Base-by-base conservation (phyloP, 2,329 filamentous ascomycete genomes). In the Microcyclospora tardicrescens region DNA sequence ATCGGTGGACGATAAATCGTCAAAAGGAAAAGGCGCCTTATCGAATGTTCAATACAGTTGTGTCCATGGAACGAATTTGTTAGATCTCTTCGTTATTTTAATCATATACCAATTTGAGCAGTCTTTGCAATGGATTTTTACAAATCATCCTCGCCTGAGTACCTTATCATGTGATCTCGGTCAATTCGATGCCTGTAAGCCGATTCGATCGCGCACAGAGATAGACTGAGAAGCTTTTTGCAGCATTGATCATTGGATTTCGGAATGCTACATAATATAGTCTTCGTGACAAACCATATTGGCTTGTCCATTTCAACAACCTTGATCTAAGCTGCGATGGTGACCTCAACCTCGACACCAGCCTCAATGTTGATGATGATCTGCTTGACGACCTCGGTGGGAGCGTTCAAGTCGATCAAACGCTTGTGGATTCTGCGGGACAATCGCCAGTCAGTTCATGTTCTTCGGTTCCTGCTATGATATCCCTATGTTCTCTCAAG, bases 361-460 rank as follows among this genome's bases (percentile, higher is more conserved):
- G 84, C 84, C 73, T 91, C 84, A 66, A 91, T 91, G 74, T 91
- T 93, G 75, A 91, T 82, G 65, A 91, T 91, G 74, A 91, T 87
- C 71, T 85, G 81, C 81, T 93, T 93, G 72, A 93, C 84, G 54
- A 89, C 81, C 79, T 98, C 91, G 61, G 91, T 98, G 48, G 91
- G 91, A 59, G 91, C 91, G 72, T 93, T 87, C 54, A 98, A 75
- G 69, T 57, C 56, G 43, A 57, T 56, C 50, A 57, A 45, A 44
- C 54, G 53, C 53, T 57, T 57, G 52, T 59, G 54, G 49, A 58
- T 57, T 43, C 55, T 57, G 37, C 33, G 28, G 10, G 33, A 29
- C 37, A 35, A 15, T 13, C 36, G 16, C 37, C 35, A 31, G 19
- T 15, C 13, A 19, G 12, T 19, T n/a, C 9, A 24, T 14, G 11